Percentiles rank a stretch among this genome's conserved stretches.
phyloP scores from a whole-genome alignment of 139 green algal genomes.

The Chlorella ohadii region DNA sequence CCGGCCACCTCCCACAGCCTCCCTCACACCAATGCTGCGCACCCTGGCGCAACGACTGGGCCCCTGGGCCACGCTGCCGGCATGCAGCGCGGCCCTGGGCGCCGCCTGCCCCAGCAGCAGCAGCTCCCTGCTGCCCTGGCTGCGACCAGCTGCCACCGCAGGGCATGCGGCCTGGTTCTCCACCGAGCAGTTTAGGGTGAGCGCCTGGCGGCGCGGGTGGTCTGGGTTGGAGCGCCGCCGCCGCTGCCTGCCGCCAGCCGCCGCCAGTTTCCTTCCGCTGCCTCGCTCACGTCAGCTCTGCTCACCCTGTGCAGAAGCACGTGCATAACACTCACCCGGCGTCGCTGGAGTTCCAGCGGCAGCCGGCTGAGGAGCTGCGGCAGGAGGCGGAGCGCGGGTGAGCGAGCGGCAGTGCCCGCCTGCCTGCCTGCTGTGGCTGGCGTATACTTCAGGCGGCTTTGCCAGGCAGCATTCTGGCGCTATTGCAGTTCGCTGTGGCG shows the following conservation, averaged over 20 bases:
- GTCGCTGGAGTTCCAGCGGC: slow-evolving; percentile 39
- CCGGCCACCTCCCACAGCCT: background rate
- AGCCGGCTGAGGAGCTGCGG: background rate
- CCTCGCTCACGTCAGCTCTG: background rate
- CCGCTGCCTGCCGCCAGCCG: background rate
- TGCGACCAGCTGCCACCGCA: background rate
- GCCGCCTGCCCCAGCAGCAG: too few relatives aligned
- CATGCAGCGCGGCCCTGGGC: too few relatives aligned
- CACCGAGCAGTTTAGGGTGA: slow-evolving; percentile 16
- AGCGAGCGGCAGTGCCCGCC: too few relatives aligned
- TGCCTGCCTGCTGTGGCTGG: too few relatives aligned
- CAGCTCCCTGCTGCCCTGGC: background rate
- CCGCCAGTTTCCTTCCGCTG: background rate
- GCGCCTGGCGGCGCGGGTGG: too few relatives aligned
- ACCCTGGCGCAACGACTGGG: too few relatives aligned
- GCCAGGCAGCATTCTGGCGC: too few relatives aligned
- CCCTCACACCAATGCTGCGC: too few relatives aligned
- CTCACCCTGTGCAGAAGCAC: background rate
- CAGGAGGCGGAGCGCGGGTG: background rate
- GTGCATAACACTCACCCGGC: background rate
- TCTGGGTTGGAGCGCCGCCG: background rate
- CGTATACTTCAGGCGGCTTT: too few relatives aligned
- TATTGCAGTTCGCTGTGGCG: too few relatives aligned
- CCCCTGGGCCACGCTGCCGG: too few relatives aligned
- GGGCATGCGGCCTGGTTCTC: background rate